phyloP scores from a whole-genome alignment of 2,329 filamentous ascomycete species.

The Colletotrichum filicis region DNA sequence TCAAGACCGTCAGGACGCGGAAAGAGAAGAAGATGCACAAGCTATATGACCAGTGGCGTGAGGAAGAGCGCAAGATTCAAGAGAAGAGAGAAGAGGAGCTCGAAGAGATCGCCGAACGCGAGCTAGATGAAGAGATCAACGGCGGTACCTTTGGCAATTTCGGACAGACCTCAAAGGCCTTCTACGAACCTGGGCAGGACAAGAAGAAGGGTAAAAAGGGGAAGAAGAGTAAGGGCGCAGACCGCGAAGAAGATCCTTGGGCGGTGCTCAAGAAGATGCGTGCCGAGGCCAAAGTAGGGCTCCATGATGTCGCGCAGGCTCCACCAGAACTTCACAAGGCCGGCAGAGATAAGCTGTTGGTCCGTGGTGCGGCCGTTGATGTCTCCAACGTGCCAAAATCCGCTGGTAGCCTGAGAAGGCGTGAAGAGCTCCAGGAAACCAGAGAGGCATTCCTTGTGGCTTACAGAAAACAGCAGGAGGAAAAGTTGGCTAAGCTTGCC shows the following conservation, averaged over 20 bases:
- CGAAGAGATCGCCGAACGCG: constrained; percentile 71
- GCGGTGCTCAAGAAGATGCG: constrained; percentile 75
- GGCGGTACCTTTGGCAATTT: constrained; percentile 52
- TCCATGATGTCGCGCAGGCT: constrained; percentile 75
- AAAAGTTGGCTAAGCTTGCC: constrained; percentile 17
- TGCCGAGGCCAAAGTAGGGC: constrained; percentile 62
- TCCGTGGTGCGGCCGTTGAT: constrained; percentile 45
- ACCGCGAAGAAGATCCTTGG: constrained; percentile 80
- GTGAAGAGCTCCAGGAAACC: constrained; percentile 50
- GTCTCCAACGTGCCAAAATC: constrained; percentile 51
- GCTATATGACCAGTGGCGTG: constrained; percentile 81
- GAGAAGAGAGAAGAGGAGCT: constrained; percentile 74
- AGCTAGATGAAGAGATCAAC: constrained; percentile 68
- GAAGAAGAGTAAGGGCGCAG: constrained; percentile 51
- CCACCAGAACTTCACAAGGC: constrained; percentile 77
- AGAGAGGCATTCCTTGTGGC: constrained; percentile 50
- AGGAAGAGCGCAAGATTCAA: constrained; percentile 71
- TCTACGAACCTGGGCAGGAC: constrained; percentile 53
- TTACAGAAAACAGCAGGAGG: constrained; percentile 50
- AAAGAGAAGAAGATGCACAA: constrained; percentile 88
- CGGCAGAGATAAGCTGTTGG: constrained; percentile 45
- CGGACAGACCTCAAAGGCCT: constrained; percentile 48
- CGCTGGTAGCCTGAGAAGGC: constrained; percentile 50
- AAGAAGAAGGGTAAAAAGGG: constrained; percentile 56
- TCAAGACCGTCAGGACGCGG: constrained; percentile 78